These are phyloP conservation scores for Pythium rishiriense DNA, from an alignment of 352 stramenopile genomes.

Conservation along the genomic window DNA sequence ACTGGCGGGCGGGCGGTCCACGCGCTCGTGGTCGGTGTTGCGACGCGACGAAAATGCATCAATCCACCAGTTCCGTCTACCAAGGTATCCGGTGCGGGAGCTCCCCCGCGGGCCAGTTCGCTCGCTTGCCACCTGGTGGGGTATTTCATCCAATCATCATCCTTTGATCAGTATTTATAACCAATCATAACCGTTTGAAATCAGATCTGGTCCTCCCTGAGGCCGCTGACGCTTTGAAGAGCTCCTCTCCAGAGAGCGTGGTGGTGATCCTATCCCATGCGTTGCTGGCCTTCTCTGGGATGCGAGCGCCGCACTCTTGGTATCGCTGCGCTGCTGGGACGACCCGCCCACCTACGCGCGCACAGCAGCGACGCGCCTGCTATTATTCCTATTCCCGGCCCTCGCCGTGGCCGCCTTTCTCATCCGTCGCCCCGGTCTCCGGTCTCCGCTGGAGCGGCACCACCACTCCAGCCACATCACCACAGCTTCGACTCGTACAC, in stretches of 20 bases:
- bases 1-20: too few relatives aligned
- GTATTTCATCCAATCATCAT: slow-evolving; percentile 2
- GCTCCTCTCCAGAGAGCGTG: background rate
- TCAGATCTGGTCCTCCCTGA: background rate
- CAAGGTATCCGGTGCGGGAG: background rate
- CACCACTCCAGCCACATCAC: background rate
- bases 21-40: too few relatives aligned
- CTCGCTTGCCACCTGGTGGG: background rate
- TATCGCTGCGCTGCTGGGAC: background rate
- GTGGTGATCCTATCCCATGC: background rate
- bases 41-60: too few relatives aligned
- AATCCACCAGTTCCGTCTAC: too few relatives aligned
- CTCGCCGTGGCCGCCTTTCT: too few relatives aligned
- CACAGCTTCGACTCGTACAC: background rate
- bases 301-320: background rate
- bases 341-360: too few relatives aligned
- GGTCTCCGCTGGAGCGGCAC: background rate
- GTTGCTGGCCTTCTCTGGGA: background rate
- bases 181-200: background rate
- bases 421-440: background rate
- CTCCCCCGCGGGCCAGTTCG: background rate
- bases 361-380: background rate
- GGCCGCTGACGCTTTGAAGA: background rate
- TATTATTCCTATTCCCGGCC: too few relatives aligned
- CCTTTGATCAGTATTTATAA: background rate